Conservation (phyloP, 371 early-diverging fungal species). For the Mortierella sp. region DNA sequence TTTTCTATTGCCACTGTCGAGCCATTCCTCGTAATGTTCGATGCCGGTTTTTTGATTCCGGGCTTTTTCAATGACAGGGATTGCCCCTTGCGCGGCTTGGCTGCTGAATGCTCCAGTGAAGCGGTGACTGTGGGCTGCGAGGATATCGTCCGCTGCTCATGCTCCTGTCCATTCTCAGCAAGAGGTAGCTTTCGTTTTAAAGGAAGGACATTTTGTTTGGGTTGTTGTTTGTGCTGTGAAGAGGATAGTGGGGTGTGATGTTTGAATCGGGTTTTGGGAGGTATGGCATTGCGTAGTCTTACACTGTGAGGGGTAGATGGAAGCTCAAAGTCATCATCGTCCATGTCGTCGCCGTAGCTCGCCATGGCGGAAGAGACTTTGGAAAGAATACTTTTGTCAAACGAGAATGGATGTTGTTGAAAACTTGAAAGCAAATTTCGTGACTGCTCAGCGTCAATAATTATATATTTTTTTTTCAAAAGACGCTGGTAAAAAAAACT, state of each 20-base stretch:
- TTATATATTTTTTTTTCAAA: too few species aligned
- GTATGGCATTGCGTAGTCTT: slow-evolving; percentile 5
- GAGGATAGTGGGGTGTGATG: neutral
- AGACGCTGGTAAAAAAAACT: too few species aligned
- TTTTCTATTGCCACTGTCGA: neutral
- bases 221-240: neutral
- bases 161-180: neutral
- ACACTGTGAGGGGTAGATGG: slow-evolving; percentile 29
- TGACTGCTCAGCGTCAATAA: too few species aligned
- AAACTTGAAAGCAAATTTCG: too few species aligned
- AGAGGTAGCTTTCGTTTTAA: neutral
- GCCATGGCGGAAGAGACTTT: slow-evolving; percentile 2
- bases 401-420: too few species aligned
- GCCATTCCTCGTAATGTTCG: neutral
- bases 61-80: slow-evolving; percentile 2
- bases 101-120: neutral
- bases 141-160: neutral
- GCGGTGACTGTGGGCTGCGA: neutral
- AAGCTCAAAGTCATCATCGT: slow-evolving; percentile 29
- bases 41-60: neutral
- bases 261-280: slow-evolving; percentile 1
- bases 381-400: neutral
- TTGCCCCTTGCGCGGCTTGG: neutral
- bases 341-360: slow-evolving; percentile 7
- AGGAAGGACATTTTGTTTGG: neutral